Evolutionary conservation across 257 asterid species (phyloP), one percentile per base, ranked within the genome.

Genomic region (Solanum sejunctum): DNA sequence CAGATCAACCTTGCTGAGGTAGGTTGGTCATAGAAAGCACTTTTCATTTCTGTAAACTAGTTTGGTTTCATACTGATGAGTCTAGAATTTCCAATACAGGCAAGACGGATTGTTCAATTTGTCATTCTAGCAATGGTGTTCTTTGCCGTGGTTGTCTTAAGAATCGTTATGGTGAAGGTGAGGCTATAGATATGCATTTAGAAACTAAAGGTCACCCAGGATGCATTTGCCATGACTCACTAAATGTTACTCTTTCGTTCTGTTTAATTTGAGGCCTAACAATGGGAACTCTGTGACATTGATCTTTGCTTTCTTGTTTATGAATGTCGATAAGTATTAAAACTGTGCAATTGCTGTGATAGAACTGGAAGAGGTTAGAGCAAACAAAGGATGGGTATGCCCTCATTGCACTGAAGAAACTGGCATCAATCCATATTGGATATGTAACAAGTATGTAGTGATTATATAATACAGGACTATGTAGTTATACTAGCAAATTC

Each of bases 81-180:
- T 52, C n/a, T 47, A 43, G 63, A 21, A 43, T 79, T 83, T 83
- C 57, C 80, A 57, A 21, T 85, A 86, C 92, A 95, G 99, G 98
- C 57, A 95, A 94, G 94, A 91, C 98, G 3, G 95, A 94, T n/a
- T 95, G 99, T 87, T 92, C 98, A 1, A 87, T 66, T 69, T 95
- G 99, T 88, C 98, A 94, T 88, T 94, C 97, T 67, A 88, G 89
- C 86, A 87, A 85, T 32, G 99, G 97, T 82, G 85, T 94, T 84
- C 90, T 94, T 83, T 94, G 99, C 60, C 94, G 97, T 87, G 95
- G 93, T 77, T 95, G 98, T 85, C 95, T 95, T 88, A 92, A 89
- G 86, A 66, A 92, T 64, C 88, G 99, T 39, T 95, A 95, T 70
- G 99, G 98, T 21, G 98, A 95, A 93, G 98, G 99, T 95, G 91